Evolutionary conservation across 805 yeast genomes (phyloP).

Genomic region (Ogataea corticis): DNA sequence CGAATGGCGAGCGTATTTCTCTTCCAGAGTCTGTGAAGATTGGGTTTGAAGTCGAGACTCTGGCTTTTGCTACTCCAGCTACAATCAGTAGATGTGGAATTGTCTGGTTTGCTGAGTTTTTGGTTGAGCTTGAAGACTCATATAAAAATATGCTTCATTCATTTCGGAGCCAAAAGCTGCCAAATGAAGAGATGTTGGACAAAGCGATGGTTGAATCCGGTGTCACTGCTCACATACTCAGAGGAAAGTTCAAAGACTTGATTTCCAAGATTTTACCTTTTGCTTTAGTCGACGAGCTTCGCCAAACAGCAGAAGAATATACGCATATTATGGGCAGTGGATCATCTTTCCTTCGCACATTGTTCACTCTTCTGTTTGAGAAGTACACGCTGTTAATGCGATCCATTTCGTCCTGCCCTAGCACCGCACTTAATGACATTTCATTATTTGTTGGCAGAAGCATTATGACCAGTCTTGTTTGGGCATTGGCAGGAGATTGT

Average conservation of each 20-base stretch:
- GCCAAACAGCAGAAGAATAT: conserved; percentile 29
- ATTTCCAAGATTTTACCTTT: conserved; percentile 14
- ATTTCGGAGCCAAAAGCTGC: conserved; percentile 20
- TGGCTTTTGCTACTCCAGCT: conserved; percentile 79
- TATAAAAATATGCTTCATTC: conserved; percentile 14
- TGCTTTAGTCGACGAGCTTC: conserved; percentile 21
- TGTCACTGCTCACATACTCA: conserved; percentile 4
- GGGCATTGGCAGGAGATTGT: conserved; percentile 70
- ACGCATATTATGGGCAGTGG: conserved; percentile 56
- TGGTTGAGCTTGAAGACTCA: conserved; percentile 13
- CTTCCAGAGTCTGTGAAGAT: conserved; percentile 65
- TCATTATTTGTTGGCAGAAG: conserved; percentile 35
- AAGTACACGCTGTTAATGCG: conserved; percentile 34
- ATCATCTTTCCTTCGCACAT: conserved; percentile 39
- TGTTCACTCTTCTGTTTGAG: conserved; percentile 41
- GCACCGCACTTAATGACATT: conserved; percentile 30
- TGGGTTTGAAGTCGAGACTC: conserved; percentile 72
- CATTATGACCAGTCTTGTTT: conserved; percentile 43
- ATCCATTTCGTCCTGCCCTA: conserved; percentile 23
- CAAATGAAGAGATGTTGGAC: background rate
- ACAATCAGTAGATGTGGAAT: conserved; percentile 92
- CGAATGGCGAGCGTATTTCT: conserved; percentile 83
- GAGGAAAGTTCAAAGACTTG: background rate
- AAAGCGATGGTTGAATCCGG: conserved; percentile 6
- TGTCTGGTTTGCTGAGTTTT: conserved; percentile 60